phyloP scores from a whole-genome alignment of 2,329 filamentous ascomycete species.

The Scytalidium sp. region DNA sequence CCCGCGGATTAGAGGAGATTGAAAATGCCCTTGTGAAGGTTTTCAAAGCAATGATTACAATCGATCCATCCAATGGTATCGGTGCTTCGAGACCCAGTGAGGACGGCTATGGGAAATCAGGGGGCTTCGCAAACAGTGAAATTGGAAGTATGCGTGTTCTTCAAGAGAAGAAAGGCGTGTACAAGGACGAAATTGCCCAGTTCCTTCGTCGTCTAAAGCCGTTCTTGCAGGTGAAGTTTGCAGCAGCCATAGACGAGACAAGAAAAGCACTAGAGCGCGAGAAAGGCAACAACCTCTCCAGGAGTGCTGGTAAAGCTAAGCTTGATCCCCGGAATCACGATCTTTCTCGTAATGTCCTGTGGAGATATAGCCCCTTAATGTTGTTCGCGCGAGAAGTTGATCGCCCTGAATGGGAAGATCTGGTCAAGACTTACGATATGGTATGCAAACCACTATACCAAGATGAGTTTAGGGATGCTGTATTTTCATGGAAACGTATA shows the following conservation, averaged over 20 bases:
- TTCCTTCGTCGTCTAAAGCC: conserved; percentile 80
- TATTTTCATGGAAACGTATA: conserved; percentile 75
- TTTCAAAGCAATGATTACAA: conserved; percentile 91
- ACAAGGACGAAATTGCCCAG: conserved; percentile 68
- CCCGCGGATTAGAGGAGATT: conserved; percentile 70
- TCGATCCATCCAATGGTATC: conserved; percentile 73
- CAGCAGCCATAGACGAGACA: conserved; percentile 68
- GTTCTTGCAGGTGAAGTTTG: conserved; percentile 80
- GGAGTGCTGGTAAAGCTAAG: conserved; percentile 49
- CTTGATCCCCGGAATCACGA: conserved; percentile 71
- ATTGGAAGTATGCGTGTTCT: conserved; percentile 86
- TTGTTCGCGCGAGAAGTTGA: conserved; percentile 88
- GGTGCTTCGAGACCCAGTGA: conserved; percentile 36
- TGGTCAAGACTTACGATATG: conserved; percentile 78
- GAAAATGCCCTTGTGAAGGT: conserved; percentile 75
- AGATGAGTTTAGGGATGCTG: conserved; percentile 75
- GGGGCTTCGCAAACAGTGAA: conserved; percentile 45
- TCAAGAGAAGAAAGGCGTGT: conserved; percentile 91
- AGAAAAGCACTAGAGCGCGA: conserved; percentile 52
- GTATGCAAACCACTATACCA: conserved; percentile 76
- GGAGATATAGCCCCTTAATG: conserved; percentile 84
- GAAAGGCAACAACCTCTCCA: conserved; percentile 50
- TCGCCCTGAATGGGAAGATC: conserved; percentile 72
- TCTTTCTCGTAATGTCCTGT: conserved; percentile 68
- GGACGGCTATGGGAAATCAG: conserved; percentile 31